These are phyloP conservation scores for Exophiala viscosa DNA, from an alignment of 2,329 filamentous ascomycete genomes.

Conservation along the genomic window DNA sequence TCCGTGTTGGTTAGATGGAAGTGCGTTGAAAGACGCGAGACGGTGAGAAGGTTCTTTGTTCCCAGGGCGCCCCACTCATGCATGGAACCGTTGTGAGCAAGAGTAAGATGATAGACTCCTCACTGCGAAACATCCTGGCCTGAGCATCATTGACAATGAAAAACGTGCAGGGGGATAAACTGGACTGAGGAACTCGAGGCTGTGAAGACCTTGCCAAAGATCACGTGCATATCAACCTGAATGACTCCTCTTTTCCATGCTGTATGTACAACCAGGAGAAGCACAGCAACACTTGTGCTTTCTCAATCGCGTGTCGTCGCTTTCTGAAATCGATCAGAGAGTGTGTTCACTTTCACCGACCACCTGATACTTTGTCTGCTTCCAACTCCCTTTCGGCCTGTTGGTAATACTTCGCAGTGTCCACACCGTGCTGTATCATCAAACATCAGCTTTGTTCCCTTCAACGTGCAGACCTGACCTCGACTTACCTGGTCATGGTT, in stretches of 20 bases:
- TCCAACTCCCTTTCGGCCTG: slow-evolving; percentile 93
- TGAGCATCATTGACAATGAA: neutral
- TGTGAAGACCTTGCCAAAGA: neutral
- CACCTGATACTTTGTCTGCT: slow-evolving; percentile 53
- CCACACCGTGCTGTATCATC: slow-evolving; percentile 72
- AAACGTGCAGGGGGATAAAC: neutral
- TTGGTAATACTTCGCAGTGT: slow-evolving; percentile 97
- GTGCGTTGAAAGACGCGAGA: too few species aligned
- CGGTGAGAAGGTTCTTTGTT: too few species aligned
- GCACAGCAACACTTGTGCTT: neutral
- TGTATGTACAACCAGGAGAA: slow-evolving; percentile 14
- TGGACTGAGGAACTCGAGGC: neutral
- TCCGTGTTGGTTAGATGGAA: too few species aligned
- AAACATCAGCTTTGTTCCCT: slow-evolving; percentile 14
- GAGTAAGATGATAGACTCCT: too few species aligned
- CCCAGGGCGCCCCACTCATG: too few species aligned
- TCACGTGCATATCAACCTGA: neutral
- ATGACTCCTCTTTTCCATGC: neutral
- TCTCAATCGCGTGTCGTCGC: neutral
- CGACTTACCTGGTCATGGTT: slow-evolving; percentile 72
- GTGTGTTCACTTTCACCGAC: slow-evolving; percentile 1
- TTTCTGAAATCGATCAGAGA: too few species aligned
- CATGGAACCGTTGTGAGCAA: too few species aligned
- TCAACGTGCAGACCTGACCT: neutral
- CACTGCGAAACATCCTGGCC: too few species aligned